Evolutionary conservation across 2,329 filamentous ascomycete species (phyloP).

Genomic region (Nemania serpens): DNA sequence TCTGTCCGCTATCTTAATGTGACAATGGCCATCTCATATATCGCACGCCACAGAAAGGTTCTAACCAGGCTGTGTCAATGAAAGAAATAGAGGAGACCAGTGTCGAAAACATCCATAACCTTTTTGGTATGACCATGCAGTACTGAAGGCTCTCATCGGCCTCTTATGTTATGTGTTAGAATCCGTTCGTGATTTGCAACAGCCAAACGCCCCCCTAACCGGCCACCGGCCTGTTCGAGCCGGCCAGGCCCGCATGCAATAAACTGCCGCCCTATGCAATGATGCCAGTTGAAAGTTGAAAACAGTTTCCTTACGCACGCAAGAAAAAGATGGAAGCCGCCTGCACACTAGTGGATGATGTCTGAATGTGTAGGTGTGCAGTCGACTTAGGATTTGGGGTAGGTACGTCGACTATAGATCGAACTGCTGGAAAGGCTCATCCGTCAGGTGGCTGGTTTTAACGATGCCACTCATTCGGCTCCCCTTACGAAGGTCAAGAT

Average conservation of each 20-base stretch:
- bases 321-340: slow-evolving; percentile 29
- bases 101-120: slow-evolving; percentile 22
- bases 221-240: slow-evolving; percentile 34
- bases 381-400: slow-evolving; percentile 12
- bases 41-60: slow-evolving; percentile 19
- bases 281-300: slow-evolving; percentile 43
- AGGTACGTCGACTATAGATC: slow-evolving; percentile 54
- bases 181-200: slow-evolving; percentile 39
- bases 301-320: slow-evolving; percentile 34
- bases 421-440: slow-evolving; percentile 69
- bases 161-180: slow-evolving; percentile 41
- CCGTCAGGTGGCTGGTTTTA: slow-evolving; percentile 53
- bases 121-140: slow-evolving; percentile 31
- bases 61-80: slow-evolving; percentile 7
- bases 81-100: slow-evolving; percentile 17
- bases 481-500: slow-evolving; percentile 55
- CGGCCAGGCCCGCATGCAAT: slow-evolving; percentile 41
- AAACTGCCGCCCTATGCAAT: slow-evolving; percentile 46
- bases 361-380: not conserved
- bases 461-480: slow-evolving; percentile 70
- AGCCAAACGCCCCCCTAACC: slow-evolving; percentile 39
- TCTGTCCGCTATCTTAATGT: slow-evolving; percentile 18
- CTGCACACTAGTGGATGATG: slow-evolving; percentile 18
- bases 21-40: slow-evolving; percentile 23
- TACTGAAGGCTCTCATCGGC: slow-evolving; percentile 29